These are phyloP conservation scores for Angomonas deanei DNA, from an alignment of 208 protist species.

Conservation along the genomic window DNA sequence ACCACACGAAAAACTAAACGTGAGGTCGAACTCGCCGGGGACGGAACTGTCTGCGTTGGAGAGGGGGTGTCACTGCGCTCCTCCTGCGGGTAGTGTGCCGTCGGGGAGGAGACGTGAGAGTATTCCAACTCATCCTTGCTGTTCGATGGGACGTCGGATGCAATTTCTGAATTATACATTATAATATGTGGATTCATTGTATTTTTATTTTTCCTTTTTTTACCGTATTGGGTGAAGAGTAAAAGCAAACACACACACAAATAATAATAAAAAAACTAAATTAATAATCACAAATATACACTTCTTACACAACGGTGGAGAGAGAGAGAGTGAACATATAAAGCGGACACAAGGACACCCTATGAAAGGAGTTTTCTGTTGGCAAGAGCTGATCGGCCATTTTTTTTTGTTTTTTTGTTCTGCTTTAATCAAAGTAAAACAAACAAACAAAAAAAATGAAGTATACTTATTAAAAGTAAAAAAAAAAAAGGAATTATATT, in stretches of 20 bases:
- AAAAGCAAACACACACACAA: too few species aligned
- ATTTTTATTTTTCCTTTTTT: background rate
- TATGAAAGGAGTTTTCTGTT: background rate
- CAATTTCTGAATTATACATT: background rate
- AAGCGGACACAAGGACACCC: background rate
- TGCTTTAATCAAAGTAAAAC: background rate
- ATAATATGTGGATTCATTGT: background rate
- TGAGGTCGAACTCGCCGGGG: constrained; percentile 34
- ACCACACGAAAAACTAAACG: constrained; percentile 64
- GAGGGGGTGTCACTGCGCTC: background rate
- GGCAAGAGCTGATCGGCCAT: too few species aligned
- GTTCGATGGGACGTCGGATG: too few species aligned
- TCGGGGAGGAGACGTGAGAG: too few species aligned
- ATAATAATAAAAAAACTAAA: background rate
- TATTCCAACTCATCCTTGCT: background rate
- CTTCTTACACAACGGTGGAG: background rate
- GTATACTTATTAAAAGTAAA: background rate
- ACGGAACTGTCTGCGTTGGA: background rate
- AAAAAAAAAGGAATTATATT: too few species aligned
- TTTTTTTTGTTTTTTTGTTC: constrained; percentile 1
- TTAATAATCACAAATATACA: constrained; percentile 3
- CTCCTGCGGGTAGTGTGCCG: too few species aligned
- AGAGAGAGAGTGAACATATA: background rate
- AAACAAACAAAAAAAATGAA: background rate
- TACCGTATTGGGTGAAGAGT: too few species aligned